Evolutionary conservation across 2,329 filamentous ascomycete genomes (phyloP).

Genomic region (Penicillium digitatum): DNA sequence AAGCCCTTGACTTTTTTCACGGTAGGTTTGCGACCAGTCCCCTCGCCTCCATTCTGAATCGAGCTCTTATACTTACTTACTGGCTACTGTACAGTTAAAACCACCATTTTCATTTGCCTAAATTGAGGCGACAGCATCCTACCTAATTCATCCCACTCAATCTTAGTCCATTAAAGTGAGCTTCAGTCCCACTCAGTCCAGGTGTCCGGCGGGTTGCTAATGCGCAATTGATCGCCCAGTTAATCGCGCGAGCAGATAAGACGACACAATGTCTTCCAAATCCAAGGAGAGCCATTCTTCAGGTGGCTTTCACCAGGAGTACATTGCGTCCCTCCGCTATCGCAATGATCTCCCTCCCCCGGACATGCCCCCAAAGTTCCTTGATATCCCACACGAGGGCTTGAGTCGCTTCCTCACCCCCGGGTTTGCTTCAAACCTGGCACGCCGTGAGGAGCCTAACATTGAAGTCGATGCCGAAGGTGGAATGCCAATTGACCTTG

Average conservation of each 20-base stretch:
- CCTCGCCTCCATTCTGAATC: background rate
- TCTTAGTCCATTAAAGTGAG: background rate
- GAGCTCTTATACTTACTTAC: background rate
- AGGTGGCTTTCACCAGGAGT: constrained; percentile 75
- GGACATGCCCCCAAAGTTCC: constrained; percentile 89
- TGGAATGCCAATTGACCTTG: constrained; percentile 93
- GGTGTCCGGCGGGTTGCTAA: background rate
- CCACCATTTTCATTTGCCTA: background rate
- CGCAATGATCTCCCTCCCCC: constrained; percentile 94
- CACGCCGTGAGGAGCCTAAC: constrained; percentile 86
- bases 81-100: background rate
- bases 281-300: constrained; percentile 39
- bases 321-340: constrained; percentile 92
- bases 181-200: background rate
- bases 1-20: background rate
- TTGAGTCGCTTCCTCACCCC: constrained; percentile 87
- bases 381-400: constrained; percentile 93
- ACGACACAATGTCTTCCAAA: constrained; percentile 36
- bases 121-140: background rate
- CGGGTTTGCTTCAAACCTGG: constrained; percentile 81
- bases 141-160: background rate
- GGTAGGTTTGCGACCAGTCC: constrained; percentile 5
- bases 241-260: background rate
- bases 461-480: constrained; percentile 97
- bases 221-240: background rate